Evolutionary conservation across 2,329 filamentous ascomycete species (phyloP).

Genomic region (Balansia obtecta): DNA sequence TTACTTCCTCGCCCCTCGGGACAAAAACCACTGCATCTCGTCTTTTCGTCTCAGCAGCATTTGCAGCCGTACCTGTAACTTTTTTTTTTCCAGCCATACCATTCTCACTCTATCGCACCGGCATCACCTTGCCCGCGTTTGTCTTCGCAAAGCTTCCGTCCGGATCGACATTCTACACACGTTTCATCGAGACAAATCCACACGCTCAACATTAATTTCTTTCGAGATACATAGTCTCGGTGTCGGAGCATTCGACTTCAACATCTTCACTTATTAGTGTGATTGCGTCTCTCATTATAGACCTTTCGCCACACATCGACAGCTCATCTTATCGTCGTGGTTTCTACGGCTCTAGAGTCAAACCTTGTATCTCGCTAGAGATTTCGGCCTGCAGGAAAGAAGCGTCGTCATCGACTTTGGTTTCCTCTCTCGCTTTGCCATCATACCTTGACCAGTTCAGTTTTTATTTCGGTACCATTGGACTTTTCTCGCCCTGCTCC

Average conservation of each 20-base stretch:
- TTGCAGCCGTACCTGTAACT: neutral
- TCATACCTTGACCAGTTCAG: neutral
- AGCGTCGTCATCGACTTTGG: neutral
- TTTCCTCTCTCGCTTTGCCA: neutral
- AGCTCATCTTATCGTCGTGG: neutral
- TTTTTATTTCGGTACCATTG: neutral
- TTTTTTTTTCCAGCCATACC: neutral
- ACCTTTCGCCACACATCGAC: neutral
- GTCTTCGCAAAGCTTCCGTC: neutral
- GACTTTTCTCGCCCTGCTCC: neutral
- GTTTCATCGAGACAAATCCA: neutral
- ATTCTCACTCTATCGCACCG: neutral
- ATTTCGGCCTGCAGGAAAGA: neutral
- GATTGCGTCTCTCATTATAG: neutral
- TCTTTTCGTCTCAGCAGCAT: slow-evolving; percentile 2
- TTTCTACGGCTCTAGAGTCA: neutral
- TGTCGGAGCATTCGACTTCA: too few relatives aligned
- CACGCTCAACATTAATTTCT: neutral
- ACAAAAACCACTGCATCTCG: neutral
- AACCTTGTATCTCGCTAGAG: neutral
- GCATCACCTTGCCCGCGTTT: neutral
- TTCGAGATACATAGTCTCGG: too few relatives aligned
- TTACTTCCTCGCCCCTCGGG: neutral
- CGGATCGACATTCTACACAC: neutral
- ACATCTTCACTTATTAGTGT: too few relatives aligned